phyloP scores from a whole-genome alignment of 1,139 yeast genomes.

The Pichia inconspicua region DNA sequence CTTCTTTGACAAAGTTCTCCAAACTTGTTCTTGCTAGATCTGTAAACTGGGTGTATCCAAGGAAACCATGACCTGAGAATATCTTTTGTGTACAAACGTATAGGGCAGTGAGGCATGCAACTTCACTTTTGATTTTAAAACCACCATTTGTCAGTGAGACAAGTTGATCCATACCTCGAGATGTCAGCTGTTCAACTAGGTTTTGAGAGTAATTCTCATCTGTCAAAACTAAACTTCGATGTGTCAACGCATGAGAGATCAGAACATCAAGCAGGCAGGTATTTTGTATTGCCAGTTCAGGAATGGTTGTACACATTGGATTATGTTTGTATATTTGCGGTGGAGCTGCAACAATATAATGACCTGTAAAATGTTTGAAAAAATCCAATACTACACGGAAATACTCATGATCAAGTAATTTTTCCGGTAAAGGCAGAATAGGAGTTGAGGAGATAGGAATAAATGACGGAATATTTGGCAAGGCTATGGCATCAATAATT shows the following conservation, averaged over 20 bases:
- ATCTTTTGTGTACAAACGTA: constrained; percentile 10
- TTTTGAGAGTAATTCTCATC: constrained; percentile 11
- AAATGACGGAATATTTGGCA: constrained; percentile 4
- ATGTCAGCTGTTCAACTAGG: constrained; percentile 7
- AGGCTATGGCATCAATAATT: background rate
- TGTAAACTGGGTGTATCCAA: constrained; percentile 8
- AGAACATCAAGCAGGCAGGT: constrained; percentile 9
- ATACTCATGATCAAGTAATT: constrained; percentile 11
- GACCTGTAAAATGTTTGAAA: constrained; percentile 11
- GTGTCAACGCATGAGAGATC: constrained; percentile 10
- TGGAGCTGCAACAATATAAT: constrained; percentile 11
- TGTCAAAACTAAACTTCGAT: constrained; percentile 9
- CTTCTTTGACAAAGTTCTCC: constrained; percentile 2
- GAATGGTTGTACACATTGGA: constrained; percentile 10
- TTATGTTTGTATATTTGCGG: constrained; percentile 10
- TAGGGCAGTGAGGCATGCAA: constrained; percentile 9
- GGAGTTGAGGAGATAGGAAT: constrained; percentile 7
- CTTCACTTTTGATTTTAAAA: constrained; percentile 4
- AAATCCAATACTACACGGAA: constrained; percentile 10
- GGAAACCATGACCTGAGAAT: constrained; percentile 7
- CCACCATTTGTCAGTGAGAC: background rate
- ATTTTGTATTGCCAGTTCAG: constrained; percentile 9
- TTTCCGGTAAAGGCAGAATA: constrained; percentile 12
- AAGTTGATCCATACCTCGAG: constrained; percentile 8
- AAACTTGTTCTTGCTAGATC: constrained; percentile 9